Base-by-base conservation (phyloP, 1,284 basidiomycete genomes). In the Wallemia ichthyophaga region DNA sequence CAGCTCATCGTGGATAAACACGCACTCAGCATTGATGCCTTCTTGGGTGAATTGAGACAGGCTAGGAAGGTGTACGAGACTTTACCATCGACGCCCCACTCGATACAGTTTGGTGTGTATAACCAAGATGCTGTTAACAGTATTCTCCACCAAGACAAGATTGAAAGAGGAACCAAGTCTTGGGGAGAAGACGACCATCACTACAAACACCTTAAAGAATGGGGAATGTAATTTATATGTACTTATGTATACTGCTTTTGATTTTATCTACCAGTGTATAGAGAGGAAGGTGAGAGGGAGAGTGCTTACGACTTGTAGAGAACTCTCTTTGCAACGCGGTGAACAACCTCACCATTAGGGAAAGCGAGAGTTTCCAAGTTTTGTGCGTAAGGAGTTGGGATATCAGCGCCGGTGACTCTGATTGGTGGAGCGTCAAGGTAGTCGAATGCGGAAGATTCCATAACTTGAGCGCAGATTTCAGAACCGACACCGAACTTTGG, bases 401-500 rank as follows among this genome's bases (percentile, higher is more conserved):
- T 81, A 69, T 96, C 85, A 64, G 94, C 91, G 68, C 94, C 94
- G 62, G 94, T 96, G 64, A 99, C 76, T 64, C 94, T 83, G 77
- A 98, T 94, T 59, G 95, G 86, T 25, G 92, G 86, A 25, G 92
- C 91, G 73, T 99, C 94, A 58, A 96, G 81, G 74, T 86, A 92
- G 73, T 94, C 87, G 68, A 91, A 95, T 3, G 86, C 89, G 65
- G 91, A 83, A 66, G 85, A 88, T 76, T 98, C 92, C 63, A 91
- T 76, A 66, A 94, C 84, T 71, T 92, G 87, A 17, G 92, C 91
- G 65, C 85, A 87, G 67, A 99, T 94, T 73, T 99, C 94, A 66
- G 86, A 89, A 63, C 92, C 92, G 60, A 99, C 89, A 73, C 94
- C 88, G 71, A 96, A 98, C 58, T 79, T 82, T 57, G 94, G 94